Base-by-base conservation (phyloP, 495 filamentous ascomycete genomes). In the Annulohypoxylon stygium region DNA sequence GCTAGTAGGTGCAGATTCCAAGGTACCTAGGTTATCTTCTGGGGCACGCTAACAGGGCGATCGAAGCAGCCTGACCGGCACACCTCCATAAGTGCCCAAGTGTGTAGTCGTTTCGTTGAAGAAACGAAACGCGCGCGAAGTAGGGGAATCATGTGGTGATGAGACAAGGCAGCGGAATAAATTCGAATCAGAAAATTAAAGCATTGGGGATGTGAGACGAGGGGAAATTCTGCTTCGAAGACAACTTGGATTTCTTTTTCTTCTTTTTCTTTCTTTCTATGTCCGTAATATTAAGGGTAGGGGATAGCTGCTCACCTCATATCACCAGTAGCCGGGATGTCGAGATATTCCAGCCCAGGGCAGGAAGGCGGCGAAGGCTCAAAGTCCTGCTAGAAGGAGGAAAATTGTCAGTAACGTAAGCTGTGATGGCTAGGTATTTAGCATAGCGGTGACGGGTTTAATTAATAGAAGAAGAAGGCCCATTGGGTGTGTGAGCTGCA, bases 271-370 rank as follows among this genome's bases (percentile, higher is more conserved):
- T 51, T 60, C 41, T 16, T 50, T 39, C 11, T n/a, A 50, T 9
- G 1, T 39, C n/a, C 36, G 39, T 11, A 43, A 26, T 43, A 43
- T 12, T 12, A 60, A 60, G 20, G 10, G 20, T 57, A 39, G 62
- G 37, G 61, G 10, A 55, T 1, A 57, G 34, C 14, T 39, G 51
- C 83, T 75, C 73, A 84, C 82, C 83, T 81, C 83, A 85, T 84
- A 78, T 85, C 83, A 84, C 81, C 73, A 73, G 81, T 73, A 36
- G 79, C 75, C 57, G 79, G 80, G 65, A 83, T 78, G 53, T 85
- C 83, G 61, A 85, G 78, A 70, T 84, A 85, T 70, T 83, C 82
- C 74, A 85, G 79, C 81, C 82, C 83, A 71, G 80, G 70, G 74
- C 82, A 82, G 57, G 82, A 80, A 66, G 79, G 77, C 76, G 83